phyloP scores from a whole-genome alignment of 2,329 filamentous ascomycete species.

The Claviceps fusiformis region DNA sequence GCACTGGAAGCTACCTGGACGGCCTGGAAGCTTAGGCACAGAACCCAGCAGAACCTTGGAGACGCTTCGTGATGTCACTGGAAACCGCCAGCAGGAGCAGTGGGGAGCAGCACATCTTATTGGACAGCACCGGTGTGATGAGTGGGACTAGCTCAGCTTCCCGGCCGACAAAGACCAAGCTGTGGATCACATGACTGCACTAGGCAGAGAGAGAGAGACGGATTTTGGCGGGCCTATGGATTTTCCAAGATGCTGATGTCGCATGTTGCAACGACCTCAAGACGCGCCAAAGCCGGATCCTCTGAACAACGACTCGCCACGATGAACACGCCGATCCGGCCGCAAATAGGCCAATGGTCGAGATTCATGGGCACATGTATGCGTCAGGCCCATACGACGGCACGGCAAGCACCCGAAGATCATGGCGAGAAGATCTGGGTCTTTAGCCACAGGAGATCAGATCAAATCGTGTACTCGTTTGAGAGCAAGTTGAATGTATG shows the following conservation, averaged over 20 bases:
- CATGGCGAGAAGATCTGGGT: conserved; percentile 47
- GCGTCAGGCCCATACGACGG: conserved; percentile 23
- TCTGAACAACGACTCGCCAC: conserved; percentile 13
- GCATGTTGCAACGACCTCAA: background rate
- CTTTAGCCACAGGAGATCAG: conserved; percentile 34
- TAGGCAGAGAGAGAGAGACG: background rate
- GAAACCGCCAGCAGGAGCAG: conserved; percentile 5
- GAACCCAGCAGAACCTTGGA: conserved; percentile 20
- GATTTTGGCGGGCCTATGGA: conserved; percentile 4
- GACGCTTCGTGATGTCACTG: conserved; percentile 23
- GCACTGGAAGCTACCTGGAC: conserved; percentile 10
- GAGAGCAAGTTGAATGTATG: conserved; percentile 31
- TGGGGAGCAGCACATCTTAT: conserved; percentile 12
- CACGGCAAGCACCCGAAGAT: conserved; percentile 18
- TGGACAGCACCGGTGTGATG: background rate
- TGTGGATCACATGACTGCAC: conserved; percentile 14
- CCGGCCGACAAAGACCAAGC: background rate
- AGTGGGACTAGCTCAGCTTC: background rate
- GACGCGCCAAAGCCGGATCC: background rate
- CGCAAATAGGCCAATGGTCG: conserved; percentile 28
- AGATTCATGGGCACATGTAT: conserved; percentile 27
- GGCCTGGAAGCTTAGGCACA: conserved; percentile 13
- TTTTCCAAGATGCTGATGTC: conserved; percentile 6
- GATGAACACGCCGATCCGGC: conserved; percentile 24
- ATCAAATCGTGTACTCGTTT: conserved; percentile 41